phyloP scores from a whole-genome alignment of 2,329 filamentous ascomycete species.

The Fusarium dimerum region DNA sequence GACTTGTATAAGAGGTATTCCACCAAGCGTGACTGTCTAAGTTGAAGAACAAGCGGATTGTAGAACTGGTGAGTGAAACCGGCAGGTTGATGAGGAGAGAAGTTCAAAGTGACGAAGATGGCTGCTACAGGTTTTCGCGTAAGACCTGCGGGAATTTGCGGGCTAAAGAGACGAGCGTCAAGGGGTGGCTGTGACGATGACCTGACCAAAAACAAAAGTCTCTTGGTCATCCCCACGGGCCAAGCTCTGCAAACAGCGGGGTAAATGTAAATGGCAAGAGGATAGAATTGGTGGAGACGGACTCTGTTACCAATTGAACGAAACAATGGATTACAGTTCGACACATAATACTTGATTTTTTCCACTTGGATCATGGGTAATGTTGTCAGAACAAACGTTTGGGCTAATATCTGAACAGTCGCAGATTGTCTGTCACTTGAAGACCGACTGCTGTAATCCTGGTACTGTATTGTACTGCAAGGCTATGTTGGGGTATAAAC shows the following conservation, averaged over 20 bases:
- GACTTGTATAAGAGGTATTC: conserved; percentile 15
- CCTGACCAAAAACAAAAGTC: conserved; percentile 28
- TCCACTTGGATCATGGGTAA: not conserved
- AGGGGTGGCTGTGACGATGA: conserved; percentile 29
- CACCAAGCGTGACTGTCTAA: conserved; percentile 11
- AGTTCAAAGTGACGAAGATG: conserved; percentile 3
- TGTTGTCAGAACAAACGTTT: too few relatives aligned
- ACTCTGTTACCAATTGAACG: conserved; percentile 16
- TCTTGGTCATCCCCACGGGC: conserved; percentile 26
- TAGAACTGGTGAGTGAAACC: conserved; percentile 1
- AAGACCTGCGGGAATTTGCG: conserved; percentile 30
- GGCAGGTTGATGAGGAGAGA: not conserved
- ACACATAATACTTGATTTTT: too few relatives aligned
- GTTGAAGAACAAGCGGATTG: conserved; percentile 9
- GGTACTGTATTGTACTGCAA: not conserved
- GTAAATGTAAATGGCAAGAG: conserved; percentile 23
- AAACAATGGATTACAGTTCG: conserved; percentile 1
- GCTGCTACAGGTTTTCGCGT: conserved; percentile 3
- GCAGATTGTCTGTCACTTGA: not conserved
- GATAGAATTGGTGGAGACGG: conserved; percentile 22
- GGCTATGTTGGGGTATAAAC: not conserved
- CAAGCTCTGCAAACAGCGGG: conserved; percentile 30
- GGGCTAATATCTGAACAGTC: not conserved
- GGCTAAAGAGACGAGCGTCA: conserved; percentile 11
- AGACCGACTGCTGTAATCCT: not conserved